These are phyloP conservation scores for Phytophthora boehmeriae DNA, from an alignment of 352 stramenopile genomes.

Conservation along the genomic window DNA sequence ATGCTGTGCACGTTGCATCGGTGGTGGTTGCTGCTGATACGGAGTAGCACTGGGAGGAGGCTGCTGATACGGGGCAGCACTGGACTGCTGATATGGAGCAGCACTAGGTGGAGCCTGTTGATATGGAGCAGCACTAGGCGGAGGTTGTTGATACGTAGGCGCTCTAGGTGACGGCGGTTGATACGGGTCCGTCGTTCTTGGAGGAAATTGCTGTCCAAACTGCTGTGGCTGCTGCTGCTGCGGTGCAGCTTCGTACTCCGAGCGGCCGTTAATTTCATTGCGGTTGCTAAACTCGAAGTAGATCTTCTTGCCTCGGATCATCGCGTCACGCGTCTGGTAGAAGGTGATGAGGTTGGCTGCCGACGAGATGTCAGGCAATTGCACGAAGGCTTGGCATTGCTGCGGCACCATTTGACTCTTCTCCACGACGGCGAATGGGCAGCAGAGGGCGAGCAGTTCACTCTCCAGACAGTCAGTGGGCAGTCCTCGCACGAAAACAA, in stretches of 20 bases:
- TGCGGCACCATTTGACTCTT: slow-evolving; percentile 77
- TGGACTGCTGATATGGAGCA: slow-evolving; percentile 32
- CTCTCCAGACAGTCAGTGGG: slow-evolving; percentile 82
- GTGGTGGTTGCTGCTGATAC: slow-evolving; percentile 30
- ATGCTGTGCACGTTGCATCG: slow-evolving; percentile 26
- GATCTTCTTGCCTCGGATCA: slow-evolving; percentile 82
- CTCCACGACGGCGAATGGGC: slow-evolving; percentile 81
- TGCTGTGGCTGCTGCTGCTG: slow-evolving; percentile 36
- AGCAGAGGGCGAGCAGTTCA: slow-evolving; percentile 82
- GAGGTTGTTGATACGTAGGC: slow-evolving; percentile 25
- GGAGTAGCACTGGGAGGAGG: too few species aligned
- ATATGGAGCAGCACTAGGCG: slow-evolving; percentile 14
- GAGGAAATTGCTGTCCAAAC: slow-evolving; percentile 15
- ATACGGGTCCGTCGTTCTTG: slow-evolving; percentile 14
- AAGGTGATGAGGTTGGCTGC: slow-evolving; percentile 80
- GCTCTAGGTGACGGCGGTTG: slow-evolving; percentile 18
- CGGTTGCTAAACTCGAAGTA: slow-evolving; percentile 79
- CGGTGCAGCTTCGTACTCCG: slow-evolving; percentile 28
- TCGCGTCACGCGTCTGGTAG: slow-evolving; percentile 75
- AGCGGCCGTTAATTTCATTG: slow-evolving; percentile 58
- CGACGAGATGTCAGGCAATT: slow-evolving; percentile 68
- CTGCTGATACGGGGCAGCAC: too few species aligned
- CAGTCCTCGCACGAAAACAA: slow-evolving; percentile 80
- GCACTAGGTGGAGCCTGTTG: slow-evolving; percentile 20
- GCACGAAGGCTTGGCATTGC: slow-evolving; percentile 82